Evolutionary conservation across 345 rosid species (phyloP).

Genomic region (Dipteronia dyeriana): DNA sequence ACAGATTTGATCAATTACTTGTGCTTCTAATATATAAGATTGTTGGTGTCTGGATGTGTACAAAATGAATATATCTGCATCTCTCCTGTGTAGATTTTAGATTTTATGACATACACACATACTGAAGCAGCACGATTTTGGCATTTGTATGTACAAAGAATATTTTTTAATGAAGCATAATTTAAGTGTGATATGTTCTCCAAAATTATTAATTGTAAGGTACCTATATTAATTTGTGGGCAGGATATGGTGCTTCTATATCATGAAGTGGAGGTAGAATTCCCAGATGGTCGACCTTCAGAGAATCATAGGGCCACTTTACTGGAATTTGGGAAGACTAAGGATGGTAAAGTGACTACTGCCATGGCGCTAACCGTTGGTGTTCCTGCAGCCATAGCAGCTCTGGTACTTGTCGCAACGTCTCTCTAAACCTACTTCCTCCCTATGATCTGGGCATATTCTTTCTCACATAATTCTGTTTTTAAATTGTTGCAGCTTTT

Average conservation of each 20-base stretch:
- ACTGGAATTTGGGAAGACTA: slow-evolving; percentile 68
- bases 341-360: slow-evolving; percentile 58
- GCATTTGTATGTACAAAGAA: too few relatives aligned
- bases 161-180: background rate
- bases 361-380: slow-evolving; percentile 97
- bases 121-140: too few relatives aligned
- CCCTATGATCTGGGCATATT: background rate
- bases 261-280: slow-evolving; percentile 84
- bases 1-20: background rate
- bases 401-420: slow-evolving; percentile 54
- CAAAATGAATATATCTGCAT: too few relatives aligned
- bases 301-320: slow-evolving; percentile 74
- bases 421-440: background rate
- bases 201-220: background rate
- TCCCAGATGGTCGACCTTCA: slow-evolving; percentile 45
- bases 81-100: background rate
- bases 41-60: background rate
- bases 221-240: slow-evolving; percentile 12
- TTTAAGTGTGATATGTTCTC: background rate
- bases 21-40: background rate
- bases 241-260: slow-evolving; percentile 98
- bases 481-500: slow-evolving; percentile 56
- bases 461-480: background rate
- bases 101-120: background rate
- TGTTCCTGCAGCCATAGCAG: slow-evolving; percentile 84